Conservation (phyloP, 257 asterid genomes). For the Henckelia pumila region DNA sequence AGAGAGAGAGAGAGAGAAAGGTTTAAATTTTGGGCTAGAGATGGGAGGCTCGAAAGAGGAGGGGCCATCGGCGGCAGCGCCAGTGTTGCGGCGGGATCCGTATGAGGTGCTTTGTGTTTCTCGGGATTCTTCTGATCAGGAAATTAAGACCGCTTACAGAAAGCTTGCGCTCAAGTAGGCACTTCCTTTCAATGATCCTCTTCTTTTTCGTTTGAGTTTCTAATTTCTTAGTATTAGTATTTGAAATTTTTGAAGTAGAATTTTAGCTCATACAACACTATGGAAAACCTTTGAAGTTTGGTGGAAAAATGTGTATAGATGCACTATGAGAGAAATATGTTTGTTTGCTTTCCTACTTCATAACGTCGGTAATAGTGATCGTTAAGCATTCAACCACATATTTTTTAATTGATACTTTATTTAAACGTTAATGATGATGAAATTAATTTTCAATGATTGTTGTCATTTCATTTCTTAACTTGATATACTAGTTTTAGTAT, state of each 20-base stretch:
- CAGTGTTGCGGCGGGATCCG: slow-evolving; percentile 77
- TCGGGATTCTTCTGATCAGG: slow-evolving; percentile 92
- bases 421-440: background rate
- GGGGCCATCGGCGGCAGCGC: slow-evolving; percentile 54
- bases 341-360: background rate
- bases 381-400: background rate
- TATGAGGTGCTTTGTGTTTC: slow-evolving; percentile 87
- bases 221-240: background rate
- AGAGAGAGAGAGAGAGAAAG: background rate
- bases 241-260: background rate
- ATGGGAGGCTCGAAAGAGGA: slow-evolving; percentile 68
- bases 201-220: background rate
- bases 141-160: slow-evolving; percentile 91
- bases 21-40: slow-evolving; percentile 25
- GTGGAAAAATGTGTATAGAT: background rate
- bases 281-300: background rate
- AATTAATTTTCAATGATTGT: too few species aligned
- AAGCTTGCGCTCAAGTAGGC: slow-evolving; percentile 96
- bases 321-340: background rate
- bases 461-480: background rate
- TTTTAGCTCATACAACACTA: background rate
- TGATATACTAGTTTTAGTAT: background rate
- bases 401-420: background rate
- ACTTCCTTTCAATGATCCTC: background rate
- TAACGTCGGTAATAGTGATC: background rate